Evolutionary conservation across 352 stramenopile genomes (phyloP).

Genomic region (Thraustotheca clavata): DNA sequence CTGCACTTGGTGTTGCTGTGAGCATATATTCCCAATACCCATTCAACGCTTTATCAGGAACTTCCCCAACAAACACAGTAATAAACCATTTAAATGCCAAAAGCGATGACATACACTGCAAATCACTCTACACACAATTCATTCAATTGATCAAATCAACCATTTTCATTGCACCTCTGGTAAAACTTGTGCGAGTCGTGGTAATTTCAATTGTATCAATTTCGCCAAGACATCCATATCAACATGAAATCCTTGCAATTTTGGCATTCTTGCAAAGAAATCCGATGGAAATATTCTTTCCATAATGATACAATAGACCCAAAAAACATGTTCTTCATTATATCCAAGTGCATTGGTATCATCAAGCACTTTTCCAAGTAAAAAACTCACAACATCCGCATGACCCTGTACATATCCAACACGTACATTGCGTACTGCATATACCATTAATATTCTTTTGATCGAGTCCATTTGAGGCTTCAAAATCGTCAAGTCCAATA

Average conservation of each 20-base stretch:
- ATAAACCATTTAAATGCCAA: constrained; percentile 76
- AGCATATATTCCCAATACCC: constrained; percentile 61
- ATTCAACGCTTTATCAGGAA: constrained; percentile 37
- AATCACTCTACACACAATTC: constrained; percentile 32
- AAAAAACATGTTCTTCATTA: constrained; percentile 56
- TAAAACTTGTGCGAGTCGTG: constrained; percentile 41
- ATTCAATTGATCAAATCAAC: neutral
- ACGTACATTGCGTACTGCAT: constrained; percentile 46
- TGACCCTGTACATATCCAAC: constrained; percentile 74
- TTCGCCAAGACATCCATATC: constrained; percentile 49
- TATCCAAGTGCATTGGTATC: constrained; percentile 29
- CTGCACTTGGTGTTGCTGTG: constrained; percentile 27
- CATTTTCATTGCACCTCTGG: constrained; percentile 26
- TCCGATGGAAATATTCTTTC: constrained; percentile 66
- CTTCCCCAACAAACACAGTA: constrained; percentile 53
- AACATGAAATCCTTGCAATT: constrained; percentile 68
- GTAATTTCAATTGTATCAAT: constrained; percentile 41
- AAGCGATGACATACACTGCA: constrained; percentile 48
- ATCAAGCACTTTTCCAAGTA: constrained; percentile 27
- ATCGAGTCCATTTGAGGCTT: constrained; percentile 22
- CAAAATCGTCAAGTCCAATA: neutral
- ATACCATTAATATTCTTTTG: constrained; percentile 50
- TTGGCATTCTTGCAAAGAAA: constrained; percentile 55
- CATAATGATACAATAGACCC: constrained; percentile 61
- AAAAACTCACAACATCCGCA: constrained; percentile 58